These are phyloP conservation scores for Angophora floribunda DNA, from an alignment of 345 rosid species.

Conservation along the genomic window DNA sequence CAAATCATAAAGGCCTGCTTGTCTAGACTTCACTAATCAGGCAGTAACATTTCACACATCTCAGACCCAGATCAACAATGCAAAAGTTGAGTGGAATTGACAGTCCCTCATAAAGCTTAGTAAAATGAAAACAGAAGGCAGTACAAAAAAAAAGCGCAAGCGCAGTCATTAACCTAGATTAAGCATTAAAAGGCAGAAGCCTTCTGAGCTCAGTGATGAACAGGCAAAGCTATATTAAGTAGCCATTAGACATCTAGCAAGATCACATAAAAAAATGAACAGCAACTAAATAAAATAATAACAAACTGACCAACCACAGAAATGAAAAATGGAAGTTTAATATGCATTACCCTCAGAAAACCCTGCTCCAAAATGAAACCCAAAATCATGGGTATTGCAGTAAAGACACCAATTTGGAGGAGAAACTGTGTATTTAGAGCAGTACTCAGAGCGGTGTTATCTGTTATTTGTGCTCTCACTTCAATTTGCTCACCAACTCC, in stretches of 20 bases:
- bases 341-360: conserved; percentile 38
- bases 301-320: neutral
- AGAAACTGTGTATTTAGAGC: conserved; percentile 96
- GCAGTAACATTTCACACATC: neutral
- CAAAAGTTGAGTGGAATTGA: neutral
- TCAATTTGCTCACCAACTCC: conserved; percentile 76
- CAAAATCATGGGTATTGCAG: conserved; percentile 96
- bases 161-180: neutral
- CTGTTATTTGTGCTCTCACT: conserved; percentile 39
- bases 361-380: conserved; percentile 67
- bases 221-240: neutral
- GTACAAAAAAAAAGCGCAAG: too few relatives aligned
- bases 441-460: conserved; percentile 65
- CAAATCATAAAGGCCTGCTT: neutral
- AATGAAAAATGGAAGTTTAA: neutral
- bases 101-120: neutral
- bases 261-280: neutral
- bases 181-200: neutral
- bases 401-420: conserved; percentile 87
- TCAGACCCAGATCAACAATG: neutral
- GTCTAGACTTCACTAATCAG: neutral
- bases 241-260: neutral
- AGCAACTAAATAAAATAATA: neutral
- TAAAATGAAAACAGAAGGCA: neutral
- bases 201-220: neutral